Base-by-base conservation (phyloP, 1,139 yeast genomes). In the Geotrichum cucujoidarum region DNA sequence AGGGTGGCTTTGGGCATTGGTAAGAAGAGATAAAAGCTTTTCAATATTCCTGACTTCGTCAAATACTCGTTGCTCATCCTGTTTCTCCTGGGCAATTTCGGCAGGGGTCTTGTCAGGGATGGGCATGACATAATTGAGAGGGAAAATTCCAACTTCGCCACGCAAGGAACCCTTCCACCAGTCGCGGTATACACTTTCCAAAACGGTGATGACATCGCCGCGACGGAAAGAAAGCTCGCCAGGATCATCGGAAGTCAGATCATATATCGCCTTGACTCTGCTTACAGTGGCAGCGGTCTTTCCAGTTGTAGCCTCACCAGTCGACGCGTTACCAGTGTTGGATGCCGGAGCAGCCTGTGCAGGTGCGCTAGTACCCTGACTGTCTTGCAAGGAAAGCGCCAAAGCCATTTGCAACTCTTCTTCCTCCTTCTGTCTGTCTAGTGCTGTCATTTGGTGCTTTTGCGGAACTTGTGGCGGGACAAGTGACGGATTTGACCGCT, bases 81-180 rank as follows among this genome's bases (percentile, higher is more conserved):
- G 64, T 21, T 62, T 63, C 55, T 76, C 76, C 27, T 65, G 64
- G 22, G 63, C 64, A 16, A 76, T 53, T 48, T 80, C 83, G 43
- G 75, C 75, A 1, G 77, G 75, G 0, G 86, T 73, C 38, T 84
- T 83, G 45, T 80, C 84, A 1, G 81, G 77, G 10, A 89, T 71
- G 2, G 90, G 90, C 2, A 89, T 79, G 1, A 92, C 97, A 62
- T 92, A 92, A 65, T 92, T 92, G 50, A 87, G 74, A 0, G 98
- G 98, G 67, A 92, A 89, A n/a, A 92, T 83, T 25, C 98, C 98
- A 40, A 80, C 73, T 49, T 75, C 75, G 0, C 97, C 97, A 50
- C 78, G 75, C 45, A 90, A 69, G 4, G 92, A 79, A 4, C 98
- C 98, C 57, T 88, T 76, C 85, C 97, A 87, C 98, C 98, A 92